These are phyloP conservation scores for Fraxinus albicans DNA, from an alignment of 305 asterid species.

Conservation along the genomic window DNA sequence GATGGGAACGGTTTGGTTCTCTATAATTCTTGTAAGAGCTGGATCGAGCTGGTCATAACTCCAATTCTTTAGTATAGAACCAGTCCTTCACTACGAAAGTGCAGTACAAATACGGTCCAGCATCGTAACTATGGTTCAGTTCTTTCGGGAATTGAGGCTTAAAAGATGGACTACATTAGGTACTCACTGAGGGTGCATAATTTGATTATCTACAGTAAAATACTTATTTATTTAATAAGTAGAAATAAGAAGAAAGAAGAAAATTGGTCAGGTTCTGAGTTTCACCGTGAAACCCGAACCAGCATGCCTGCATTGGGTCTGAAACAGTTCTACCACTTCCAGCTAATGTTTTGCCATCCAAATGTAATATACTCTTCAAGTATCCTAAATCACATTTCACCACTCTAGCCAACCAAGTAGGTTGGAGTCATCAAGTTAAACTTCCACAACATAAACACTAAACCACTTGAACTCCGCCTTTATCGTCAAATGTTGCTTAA, in stretches of 20 bases:
- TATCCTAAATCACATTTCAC: background rate
- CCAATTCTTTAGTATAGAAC: background rate
- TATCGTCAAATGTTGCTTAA: background rate
- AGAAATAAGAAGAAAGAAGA: background rate
- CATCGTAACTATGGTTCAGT: background rate
- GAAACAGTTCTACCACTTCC: background rate
- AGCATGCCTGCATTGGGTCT: background rate
- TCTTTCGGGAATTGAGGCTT: background rate
- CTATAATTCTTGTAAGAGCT: background rate
- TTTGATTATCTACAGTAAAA: background rate
- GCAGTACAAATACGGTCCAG: background rate
- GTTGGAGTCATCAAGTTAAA: background rate
- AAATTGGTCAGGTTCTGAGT: background rate
- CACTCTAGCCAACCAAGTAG: background rate
- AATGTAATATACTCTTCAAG: background rate
- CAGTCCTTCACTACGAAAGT: background rate
- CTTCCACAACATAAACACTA: background rate
- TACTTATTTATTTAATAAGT: background rate
- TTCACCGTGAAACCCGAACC: background rate
- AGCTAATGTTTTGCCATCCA: background rate
- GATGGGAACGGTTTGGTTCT: background rate
- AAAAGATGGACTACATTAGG: background rate
- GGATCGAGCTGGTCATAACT: background rate
- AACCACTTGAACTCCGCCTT: background rate
- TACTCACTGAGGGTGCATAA: background rate